Percentiles rank a stretch among this genome's conserved stretches.
Conservation (phyloP, 148 eudicot genomes). For the Fallopia convolvulus region DNA sequence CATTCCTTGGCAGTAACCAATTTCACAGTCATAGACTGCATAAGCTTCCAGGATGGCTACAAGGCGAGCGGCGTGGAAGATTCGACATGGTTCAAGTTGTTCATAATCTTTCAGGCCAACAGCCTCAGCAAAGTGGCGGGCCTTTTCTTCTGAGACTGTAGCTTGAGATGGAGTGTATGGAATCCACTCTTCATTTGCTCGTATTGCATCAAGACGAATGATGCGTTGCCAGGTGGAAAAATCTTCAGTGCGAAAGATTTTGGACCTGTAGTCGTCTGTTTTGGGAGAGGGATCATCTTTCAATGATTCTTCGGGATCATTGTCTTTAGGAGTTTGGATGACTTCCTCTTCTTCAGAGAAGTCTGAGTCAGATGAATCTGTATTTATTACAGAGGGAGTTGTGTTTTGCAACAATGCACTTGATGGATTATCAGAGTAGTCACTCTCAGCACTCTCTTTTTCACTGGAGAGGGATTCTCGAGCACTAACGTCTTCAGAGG, state of each 20-base stretch:
- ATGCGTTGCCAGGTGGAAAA: conserved; percentile 92
- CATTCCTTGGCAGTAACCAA: conserved; percentile 98
- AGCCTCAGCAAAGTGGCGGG: conserved; percentile 57
- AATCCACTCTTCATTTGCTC: conserved; percentile 87
- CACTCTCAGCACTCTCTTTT: conserved; percentile 36
- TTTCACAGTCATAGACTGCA: conserved; percentile 82
- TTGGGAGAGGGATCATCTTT: conserved; percentile 44
- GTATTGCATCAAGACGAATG: conserved; percentile 84
- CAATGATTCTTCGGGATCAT: conserved; percentile 20
- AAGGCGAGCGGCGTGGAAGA: conserved; percentile 87
- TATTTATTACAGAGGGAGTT: conserved; percentile 30
- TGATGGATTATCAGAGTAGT: conserved; percentile 30
- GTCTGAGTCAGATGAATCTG: conserved; percentile 71
- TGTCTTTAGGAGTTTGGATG: conserved; percentile 46
- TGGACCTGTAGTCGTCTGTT: conserved; percentile 27
- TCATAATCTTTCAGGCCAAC: conserved; percentile 82
- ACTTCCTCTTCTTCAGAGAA: conserved; percentile 65
- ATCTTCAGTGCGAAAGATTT: conserved; percentile 43
- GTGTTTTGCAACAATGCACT: conserved; percentile 27
- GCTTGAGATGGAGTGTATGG: conserved; percentile 58
- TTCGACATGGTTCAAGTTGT: conserved; percentile 62
- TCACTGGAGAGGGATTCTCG: conserved; percentile 79
- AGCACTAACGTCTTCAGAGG: conserved; percentile 74
- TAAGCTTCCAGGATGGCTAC: conserved; percentile 96
- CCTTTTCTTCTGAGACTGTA: conserved; percentile 52